Evolutionary conservation across 306 rosid species (phyloP).

Genomic region (Prunus persica): Prunus_persica_NCBIv2 NC_034013.1:14062001-14062500

Average conservation of each 20-base stretch:
- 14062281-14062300: background rate
- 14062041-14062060: background rate
- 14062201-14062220: background rate
- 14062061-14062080: background rate
- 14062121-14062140: background rate
- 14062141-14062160: background rate
- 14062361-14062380: conserved; percentile 51
- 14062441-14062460: conserved; percentile 81
- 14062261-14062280: background rate
- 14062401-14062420: conserved; percentile 92
- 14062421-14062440: conserved; percentile 68
- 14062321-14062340: conserved; percentile 58
- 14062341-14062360: conserved; percentile 91
- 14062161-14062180: background rate
- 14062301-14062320: background rate
- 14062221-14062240: too few species aligned
- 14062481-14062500: conserved; percentile 66
- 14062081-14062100: too few species aligned
- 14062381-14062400: conserved; percentile 49
- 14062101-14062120: background rate
- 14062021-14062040: background rate
- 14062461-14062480: conserved; percentile 95
- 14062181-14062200: background rate
- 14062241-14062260: background rate
- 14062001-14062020: background rate